Base-by-base conservation (phyloP, 306 rosid species). In the Potentilla sterilis region DNA sequence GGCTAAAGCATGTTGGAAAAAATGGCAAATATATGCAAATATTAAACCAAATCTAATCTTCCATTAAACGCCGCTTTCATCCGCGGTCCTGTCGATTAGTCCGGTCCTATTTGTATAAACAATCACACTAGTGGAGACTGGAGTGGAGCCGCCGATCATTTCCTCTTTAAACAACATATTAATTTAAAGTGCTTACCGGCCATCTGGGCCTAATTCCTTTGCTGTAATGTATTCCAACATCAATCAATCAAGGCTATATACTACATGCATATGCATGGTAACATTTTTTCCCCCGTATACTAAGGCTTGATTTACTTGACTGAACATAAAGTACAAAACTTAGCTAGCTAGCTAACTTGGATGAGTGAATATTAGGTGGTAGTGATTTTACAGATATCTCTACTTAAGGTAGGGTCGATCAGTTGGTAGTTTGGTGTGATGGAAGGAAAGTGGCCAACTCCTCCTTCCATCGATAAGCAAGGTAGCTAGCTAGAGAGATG, bases 61-160 rank as follows among this genome's bases (percentile, higher is more conserved):
- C 65, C 70, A 28, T 80, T 67, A 83, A 51, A 44, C 85, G 86
- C 75, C 42, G 73, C 70, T 79, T 47, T n/a, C 47, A 37, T 79
- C 77, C 6, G 77, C 85, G 80, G 84, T 75, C 76, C 72, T 76
- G 85, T 37, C 73, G 75, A 62, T 11, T 62, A 62, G 42, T 62
- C 42, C 42, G 10, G 21, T 42, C 41, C 67, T 62, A 14, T 34
- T 28, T 34, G 37, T 67, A 71, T 37, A 58, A 83, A 19, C 22
- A 58, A 43, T 43, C 37, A 9, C 9, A 67, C 67, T 61, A 59
- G 65, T 63, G 43, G 44, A 34, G n/a, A 62, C n/a, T 62, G 67
- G 67, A 61, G 67, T 61, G 41, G 67, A 61, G 67, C 41, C 67
- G 18, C 10, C n/a, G 67, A 32, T 61, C 67, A 61, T 61, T 61